Evolutionary conservation across 345 rosid species (phyloP), one percentile per base, ranked within the genome.

Genomic region (Dipteronia sinensis): DNA sequence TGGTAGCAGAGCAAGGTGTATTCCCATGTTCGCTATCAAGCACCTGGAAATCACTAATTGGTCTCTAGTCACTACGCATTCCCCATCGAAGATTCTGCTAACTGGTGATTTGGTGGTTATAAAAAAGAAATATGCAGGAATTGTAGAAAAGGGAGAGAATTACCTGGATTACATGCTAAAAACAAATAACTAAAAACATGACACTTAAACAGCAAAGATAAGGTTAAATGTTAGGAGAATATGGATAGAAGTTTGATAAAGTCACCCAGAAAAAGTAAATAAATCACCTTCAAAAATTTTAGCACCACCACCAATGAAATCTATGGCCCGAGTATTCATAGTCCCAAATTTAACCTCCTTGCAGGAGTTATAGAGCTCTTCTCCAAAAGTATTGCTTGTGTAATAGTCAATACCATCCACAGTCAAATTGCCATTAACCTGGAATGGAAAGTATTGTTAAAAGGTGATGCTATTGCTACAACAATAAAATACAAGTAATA

Each of bases 291-390:
- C 86, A 76, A 90, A 96, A 82, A 87, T 90, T 78, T 84, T 86
- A 77, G 99, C 99, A 76, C 99, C 97, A 76, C 94, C 98, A 71
- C 99, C 98, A 70, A 96, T 83, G 75, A 96, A 92, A 74, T 91
- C 87, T 55, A 96, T 81, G 61, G 99, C 99, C 74, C 97, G 89
- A 61, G 95, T 91, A 80, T 96, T 96, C 99, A 96, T 91, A 64
- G 97, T 92, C 76, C 97, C 98, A 88, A 96, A 96, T 88, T 96
- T 94, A 38, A 96, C 98, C 75, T 96, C 99, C 86, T 91, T 94
- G 85, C 99, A 96, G 55, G 99, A 92, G 66, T 89, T 87, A 82
- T 82, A 96, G 56, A 96, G 86, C 83, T 86, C 91, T 91, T 95
- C 92, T 80, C 98, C 99, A 86, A 95, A 95, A 55, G 88, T 77